Evolutionary conservation across 352 stramenopile genomes (phyloP).

Genomic region (Phytopythium mirpurense): DNA sequence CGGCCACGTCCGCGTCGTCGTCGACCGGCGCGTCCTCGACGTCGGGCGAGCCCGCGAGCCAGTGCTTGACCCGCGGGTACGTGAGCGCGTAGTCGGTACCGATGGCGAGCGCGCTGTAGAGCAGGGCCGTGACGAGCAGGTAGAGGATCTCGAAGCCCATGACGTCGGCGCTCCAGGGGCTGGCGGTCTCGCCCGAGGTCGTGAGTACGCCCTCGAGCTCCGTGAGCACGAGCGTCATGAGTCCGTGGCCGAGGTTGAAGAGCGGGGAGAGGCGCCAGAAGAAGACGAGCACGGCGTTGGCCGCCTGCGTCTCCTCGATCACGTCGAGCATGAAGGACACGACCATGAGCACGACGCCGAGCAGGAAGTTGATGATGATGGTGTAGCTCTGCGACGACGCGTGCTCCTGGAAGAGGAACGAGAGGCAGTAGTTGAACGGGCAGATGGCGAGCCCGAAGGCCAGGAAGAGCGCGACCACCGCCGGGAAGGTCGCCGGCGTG

Average conservation of each 20-base stretch:
- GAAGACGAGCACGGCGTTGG: constrained; percentile 41
- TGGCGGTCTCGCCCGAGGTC: constrained; percentile 8
- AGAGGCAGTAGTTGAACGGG: constrained; percentile 49
- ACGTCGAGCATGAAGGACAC: constrained; percentile 45
- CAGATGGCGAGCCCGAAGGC: constrained; percentile 56
- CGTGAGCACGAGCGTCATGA: constrained; percentile 27
- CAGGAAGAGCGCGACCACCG: constrained; percentile 52
- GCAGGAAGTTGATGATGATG: constrained; percentile 54
- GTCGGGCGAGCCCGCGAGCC: constrained; percentile 26
- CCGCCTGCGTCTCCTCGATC: constrained; percentile 12
- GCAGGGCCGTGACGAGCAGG: constrained; percentile 29
- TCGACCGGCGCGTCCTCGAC: constrained; percentile 38
- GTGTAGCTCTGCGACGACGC: constrained; percentile 47
- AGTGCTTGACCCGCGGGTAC: constrained; percentile 48
- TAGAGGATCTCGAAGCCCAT: constrained; percentile 53
- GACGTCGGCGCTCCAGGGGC: constrained; percentile 37
- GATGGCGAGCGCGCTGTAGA: constrained; percentile 34
- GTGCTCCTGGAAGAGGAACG: constrained; percentile 52
- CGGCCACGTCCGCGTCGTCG: constrained; percentile 36
- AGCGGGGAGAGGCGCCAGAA: constrained; percentile 60
- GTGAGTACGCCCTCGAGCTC: constrained; percentile 20
- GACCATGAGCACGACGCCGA: constrained; percentile 52
- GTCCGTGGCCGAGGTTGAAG: constrained; percentile 42
- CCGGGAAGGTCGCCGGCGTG: constrained; percentile 31
- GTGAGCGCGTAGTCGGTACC: constrained; percentile 56